Conservation (phyloP, 257 asterid species). For the Marsdenia floribunda region DNA sequence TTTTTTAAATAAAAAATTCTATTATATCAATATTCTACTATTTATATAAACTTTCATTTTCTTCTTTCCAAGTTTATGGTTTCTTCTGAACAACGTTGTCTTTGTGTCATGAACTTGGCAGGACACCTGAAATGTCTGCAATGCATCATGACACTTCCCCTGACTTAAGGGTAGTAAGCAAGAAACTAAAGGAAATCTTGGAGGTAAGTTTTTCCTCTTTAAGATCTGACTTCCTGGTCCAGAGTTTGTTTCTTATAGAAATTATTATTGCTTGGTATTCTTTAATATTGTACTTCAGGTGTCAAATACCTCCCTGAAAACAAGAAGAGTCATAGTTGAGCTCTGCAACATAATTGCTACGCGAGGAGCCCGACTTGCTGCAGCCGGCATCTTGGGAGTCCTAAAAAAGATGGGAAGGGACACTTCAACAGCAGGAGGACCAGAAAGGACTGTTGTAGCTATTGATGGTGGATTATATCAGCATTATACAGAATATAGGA, state of each 20-base stretch:
- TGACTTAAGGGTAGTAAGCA: constrained; percentile 63
- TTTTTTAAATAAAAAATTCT: too few relatives aligned
- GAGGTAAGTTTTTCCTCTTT: constrained; percentile 41
- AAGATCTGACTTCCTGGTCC: not conserved
- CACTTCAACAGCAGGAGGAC: constrained; percentile 27
- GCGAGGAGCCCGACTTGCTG: constrained; percentile 86
- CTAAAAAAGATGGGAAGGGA: constrained; percentile 79
- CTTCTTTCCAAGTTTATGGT: not conserved
- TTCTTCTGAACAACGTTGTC: not conserved
- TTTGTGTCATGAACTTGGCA: constrained; percentile 25
- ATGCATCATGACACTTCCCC: constrained; percentile 82
- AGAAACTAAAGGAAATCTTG: constrained; percentile 49
- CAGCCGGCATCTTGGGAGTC: constrained; percentile 67
- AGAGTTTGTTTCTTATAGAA: not conserved
- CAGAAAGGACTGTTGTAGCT: constrained; percentile 57
- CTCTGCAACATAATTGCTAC: constrained; percentile 60
- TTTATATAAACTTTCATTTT: not conserved
- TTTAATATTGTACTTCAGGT: constrained; percentile 33
- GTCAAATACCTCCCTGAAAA: constrained; percentile 52
- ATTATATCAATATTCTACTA: not conserved
- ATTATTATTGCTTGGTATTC: not conserved
- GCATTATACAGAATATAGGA: constrained; percentile 61
- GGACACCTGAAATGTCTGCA: constrained; percentile 92
- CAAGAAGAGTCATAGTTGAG: constrained; percentile 45
- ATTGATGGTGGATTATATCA: constrained; percentile 82